Percentiles rank a stretch among this genome's conserved stretches.
phyloP scores from a whole-genome alignment of 2,329 filamentous ascomycete species.

The Fusarium incarnatum region DNA sequence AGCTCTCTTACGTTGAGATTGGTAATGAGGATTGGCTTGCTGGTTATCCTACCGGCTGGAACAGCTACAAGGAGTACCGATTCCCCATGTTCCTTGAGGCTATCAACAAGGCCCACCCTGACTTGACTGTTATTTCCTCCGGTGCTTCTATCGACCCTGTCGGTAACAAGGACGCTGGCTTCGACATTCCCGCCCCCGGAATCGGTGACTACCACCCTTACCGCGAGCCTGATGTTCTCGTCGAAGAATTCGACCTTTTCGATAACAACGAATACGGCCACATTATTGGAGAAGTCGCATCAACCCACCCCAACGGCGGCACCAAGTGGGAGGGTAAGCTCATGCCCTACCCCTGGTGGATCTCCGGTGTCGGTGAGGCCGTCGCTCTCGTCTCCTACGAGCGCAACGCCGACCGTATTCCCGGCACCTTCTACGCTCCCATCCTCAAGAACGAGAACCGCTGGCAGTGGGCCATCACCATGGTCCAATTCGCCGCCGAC shows the following conservation, averaged over 20 bases:
- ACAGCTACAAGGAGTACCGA: constrained; percentile 65
- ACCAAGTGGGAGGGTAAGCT: constrained; percentile 59
- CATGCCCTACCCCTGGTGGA: constrained; percentile 65
- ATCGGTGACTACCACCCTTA: constrained; percentile 66
- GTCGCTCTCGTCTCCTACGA: constrained; percentile 74
- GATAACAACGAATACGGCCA: constrained; percentile 58
- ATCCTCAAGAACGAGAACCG: constrained; percentile 62
- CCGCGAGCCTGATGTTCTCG: constrained; percentile 61
- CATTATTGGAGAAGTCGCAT: constrained; percentile 64
- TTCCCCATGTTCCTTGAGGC: constrained; percentile 70
- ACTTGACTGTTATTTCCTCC: constrained; percentile 67
- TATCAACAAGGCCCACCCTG: constrained; percentile 66
- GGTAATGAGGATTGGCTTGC: constrained; percentile 76
- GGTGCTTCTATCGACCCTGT: constrained; percentile 56
- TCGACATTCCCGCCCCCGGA: constrained; percentile 56
- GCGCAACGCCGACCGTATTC: constrained; percentile 70
- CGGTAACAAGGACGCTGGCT: constrained; percentile 36
- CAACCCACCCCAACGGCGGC: constrained; percentile 64
- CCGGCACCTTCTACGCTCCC: constrained; percentile 64
- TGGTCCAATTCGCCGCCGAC: constrained; percentile 62
- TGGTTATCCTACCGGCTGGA: constrained; percentile 59
- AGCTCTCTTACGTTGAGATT: constrained; percentile 71
- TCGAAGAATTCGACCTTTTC: constrained; percentile 63
- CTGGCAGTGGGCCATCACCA: constrained; percentile 65
- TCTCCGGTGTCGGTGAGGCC: constrained; percentile 70